These are phyloP conservation scores for Zasmidium angulare DNA, from an alignment of 2,329 filamentous ascomycete species.

Conservation along the genomic window DNA sequence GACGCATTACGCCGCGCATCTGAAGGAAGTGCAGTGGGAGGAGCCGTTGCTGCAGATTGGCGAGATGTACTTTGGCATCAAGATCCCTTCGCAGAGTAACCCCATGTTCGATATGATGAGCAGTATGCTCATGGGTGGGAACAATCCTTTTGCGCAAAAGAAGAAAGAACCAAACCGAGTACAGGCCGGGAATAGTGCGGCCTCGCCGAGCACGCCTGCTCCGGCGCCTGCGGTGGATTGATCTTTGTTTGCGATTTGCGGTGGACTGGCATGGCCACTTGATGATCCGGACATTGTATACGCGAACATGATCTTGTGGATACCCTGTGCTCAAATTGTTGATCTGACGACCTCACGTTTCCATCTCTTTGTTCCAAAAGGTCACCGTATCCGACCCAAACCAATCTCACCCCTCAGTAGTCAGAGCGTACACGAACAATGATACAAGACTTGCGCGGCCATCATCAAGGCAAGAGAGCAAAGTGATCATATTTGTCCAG, in stretches of 20 bases:
- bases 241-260: background rate
- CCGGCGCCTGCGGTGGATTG: constrained; percentile 9
- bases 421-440: no score
- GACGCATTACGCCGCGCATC: constrained; percentile 74
- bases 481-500: no score
- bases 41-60: constrained; percentile 80
- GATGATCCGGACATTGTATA: background rate
- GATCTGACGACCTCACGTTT: no score
- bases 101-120: constrained; percentile 98
- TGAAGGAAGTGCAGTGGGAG: constrained; percentile 76
- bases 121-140: constrained; percentile 80
- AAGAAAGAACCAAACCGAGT: constrained; percentile 49
- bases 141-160: constrained; percentile 51
- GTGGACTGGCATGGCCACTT: background rate
- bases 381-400: background rate
- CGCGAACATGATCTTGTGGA: background rate
- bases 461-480: no score
- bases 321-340: background rate
- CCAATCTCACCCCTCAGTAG: no score
- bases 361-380: background rate
- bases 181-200: constrained; percentile 33
- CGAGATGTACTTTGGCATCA: constrained; percentile 95
- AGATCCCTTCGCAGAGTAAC: constrained; percentile 84
- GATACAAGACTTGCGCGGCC: no score
- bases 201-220: constrained; percentile 3